Base-by-base conservation (phyloP, 2,329 filamentous ascomycete species). In the Hypoxylon rubiginosum region DNA sequence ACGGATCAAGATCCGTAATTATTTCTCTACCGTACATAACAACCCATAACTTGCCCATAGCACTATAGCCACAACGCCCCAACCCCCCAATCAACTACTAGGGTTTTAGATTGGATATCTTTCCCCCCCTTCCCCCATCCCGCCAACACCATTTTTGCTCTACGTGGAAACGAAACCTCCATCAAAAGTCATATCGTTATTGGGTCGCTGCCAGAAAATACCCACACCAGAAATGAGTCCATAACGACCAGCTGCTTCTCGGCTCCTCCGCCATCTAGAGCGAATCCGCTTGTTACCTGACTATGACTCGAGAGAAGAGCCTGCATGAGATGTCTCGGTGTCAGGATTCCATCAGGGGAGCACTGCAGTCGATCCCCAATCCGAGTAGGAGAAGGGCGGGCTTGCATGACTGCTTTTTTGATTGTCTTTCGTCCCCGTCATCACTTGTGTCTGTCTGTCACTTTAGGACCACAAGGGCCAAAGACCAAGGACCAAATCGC, bases 291-390 rank as follows among this genome's bases (percentile, higher is more conserved):
- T 58, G 45, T 55, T 43, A 58, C 49, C 51, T 34, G 24, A 51
- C 24, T 62, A 67, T 69, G 67, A 67, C 64, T 69, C 64, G 57
- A 64, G 17, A 61, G 21, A 24, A 62, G 58, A 60, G 50, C 58
- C 57, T 64, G 67, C 67, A 68, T 68, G 65, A 61, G 65, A 65
- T 69, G 67, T 68, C 65, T 68, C 57, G 59, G 65, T 67, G 62
- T 68, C 65, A 69, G 58, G 62, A 69, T 69, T 65, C 61, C 56
- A 63, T 67, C 64, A 65, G 53, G 62, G 65, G 59, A 68, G 30
- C 58, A 66, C 55, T 43, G 56, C 52, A 62, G 41, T 36, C 56
- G 32, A 59, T 65, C 41, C 41, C 61, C 34, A 65, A 62, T 58
- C 52, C 61, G 51, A 62, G 46, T 46, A 62, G 46, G 43, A 66